phyloP scores from a whole-genome alignment of 2,329 filamentous ascomycete genomes.

The Hansfordia pulvinata region DNA sequence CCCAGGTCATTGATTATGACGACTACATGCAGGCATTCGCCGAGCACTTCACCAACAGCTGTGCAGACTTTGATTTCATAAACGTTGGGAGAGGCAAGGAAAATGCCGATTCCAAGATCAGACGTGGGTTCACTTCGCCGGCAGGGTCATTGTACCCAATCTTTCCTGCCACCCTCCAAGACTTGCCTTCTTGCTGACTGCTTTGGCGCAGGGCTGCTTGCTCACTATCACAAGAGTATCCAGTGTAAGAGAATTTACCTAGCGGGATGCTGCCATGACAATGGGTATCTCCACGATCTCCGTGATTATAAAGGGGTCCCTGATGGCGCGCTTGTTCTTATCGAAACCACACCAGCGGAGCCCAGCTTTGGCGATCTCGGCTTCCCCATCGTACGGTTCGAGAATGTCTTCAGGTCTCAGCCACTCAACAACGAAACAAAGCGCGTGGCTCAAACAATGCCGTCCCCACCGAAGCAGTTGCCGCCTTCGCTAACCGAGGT shows the following conservation, averaged over 20 bases:
- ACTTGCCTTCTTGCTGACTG: conserved; percentile 3
- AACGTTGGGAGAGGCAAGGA: conserved; percentile 21
- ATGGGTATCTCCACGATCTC: conserved; percentile 20
- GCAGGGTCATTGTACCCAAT: conserved; percentile 1
- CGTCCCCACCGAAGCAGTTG: too few relatives aligned
- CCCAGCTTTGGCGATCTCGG: conserved; percentile 16
- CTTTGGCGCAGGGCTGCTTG: conserved; percentile 14
- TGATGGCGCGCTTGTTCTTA: conserved; percentile 13
- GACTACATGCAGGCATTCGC: conserved; percentile 18
- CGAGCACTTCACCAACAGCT: conserved; percentile 19
- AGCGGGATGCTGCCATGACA: conserved; percentile 19
- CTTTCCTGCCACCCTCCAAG: not conserved
- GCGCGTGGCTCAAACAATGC: too few relatives aligned
- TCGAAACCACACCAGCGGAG: conserved; percentile 19
- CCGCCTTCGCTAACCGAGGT: too few relatives aligned
- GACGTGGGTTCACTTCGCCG: conserved; percentile 9
- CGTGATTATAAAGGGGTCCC: conserved; percentile 15
- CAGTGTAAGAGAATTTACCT: conserved; percentile 20
- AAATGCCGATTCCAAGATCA: conserved; percentile 18
- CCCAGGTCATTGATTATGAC: conserved; percentile 16
- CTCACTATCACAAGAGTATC: conserved; percentile 18
- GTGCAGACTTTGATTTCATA: conserved; percentile 19
- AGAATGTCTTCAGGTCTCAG: conserved; percentile 16
- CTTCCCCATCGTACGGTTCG: conserved; percentile 17
- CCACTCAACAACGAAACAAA: conserved; percentile 17